Conservation (phyloP, 2,329 filamentous ascomycete genomes). For the Aureobasidium pullulans region DNA sequence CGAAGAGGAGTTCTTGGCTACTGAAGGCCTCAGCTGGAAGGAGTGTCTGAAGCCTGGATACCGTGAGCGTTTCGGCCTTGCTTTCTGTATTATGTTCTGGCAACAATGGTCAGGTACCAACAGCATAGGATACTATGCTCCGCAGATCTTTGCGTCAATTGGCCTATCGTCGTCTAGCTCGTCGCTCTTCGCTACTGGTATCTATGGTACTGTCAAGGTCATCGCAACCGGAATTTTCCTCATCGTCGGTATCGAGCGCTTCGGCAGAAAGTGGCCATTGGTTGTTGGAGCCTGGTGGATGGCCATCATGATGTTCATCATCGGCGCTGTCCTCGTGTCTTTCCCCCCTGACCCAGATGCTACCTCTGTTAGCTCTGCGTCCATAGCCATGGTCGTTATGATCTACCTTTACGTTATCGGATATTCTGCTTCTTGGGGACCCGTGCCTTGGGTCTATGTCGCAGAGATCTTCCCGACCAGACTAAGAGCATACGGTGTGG, state of each 20-base stretch:
- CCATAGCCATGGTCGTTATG: conserved; percentile 44
- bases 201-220: conserved; percentile 35
- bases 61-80: conserved; percentile 55
- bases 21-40: conserved; percentile 35
- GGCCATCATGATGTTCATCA: conserved; percentile 33
- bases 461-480: conserved; percentile 32
- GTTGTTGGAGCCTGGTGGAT: conserved; percentile 27
- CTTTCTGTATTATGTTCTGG: conserved; percentile 55
- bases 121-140: conserved; percentile 42
- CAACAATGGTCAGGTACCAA: conserved; percentile 12
- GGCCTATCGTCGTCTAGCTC: conserved; percentile 28
- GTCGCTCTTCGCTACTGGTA: conserved; percentile 31
- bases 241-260: conserved; percentile 31
- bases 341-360: conserved; percentile 41
- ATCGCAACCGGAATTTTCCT: conserved; percentile 31
- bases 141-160: conserved; percentile 32
- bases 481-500: conserved; percentile 33
- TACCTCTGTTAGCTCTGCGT: conserved; percentile 26
- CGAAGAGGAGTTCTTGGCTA: conserved; percentile 33
- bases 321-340: conserved; percentile 26
- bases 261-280: conserved; percentile 30
- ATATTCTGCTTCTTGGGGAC: conserved; percentile 47
- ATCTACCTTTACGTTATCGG: conserved; percentile 50
- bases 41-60: conserved; percentile 33
- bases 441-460: conserved; percentile 41